phyloP scores from a whole-genome alignment of 1,284 basidiomycete genomes.

The Trichosporon asahii region DNA sequence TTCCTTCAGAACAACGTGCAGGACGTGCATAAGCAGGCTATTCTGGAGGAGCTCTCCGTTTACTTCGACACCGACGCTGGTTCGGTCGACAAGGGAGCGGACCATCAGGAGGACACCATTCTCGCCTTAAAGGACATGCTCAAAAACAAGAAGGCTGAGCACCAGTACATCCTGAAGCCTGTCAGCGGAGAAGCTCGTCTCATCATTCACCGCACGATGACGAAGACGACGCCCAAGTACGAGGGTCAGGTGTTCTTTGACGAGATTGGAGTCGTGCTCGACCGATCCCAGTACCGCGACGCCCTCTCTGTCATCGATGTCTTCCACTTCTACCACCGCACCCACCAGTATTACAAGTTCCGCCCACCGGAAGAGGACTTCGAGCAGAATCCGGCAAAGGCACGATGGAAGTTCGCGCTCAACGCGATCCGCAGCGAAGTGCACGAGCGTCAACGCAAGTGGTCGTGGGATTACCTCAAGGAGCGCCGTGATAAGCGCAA shows the following conservation, averaged over 20 bases:
- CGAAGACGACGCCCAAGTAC: constrained; percentile 72
- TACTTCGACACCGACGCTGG: constrained; percentile 95
- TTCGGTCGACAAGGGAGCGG: constrained; percentile 66
- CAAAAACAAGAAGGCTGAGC: constrained; percentile 58
- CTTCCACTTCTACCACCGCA: constrained; percentile 93
- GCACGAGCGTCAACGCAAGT: constrained; percentile 75
- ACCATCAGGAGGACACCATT: constrained; percentile 62
- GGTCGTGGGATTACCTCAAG: constrained; percentile 90
- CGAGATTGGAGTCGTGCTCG: constrained; percentile 88
- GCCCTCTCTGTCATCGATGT: constrained; percentile 90
- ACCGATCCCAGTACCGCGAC: constrained; percentile 94
- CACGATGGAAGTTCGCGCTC: constrained; percentile 76
- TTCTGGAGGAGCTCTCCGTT: constrained; percentile 79
- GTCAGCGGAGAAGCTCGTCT: constrained; percentile 92
- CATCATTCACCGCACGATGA: constrained; percentile 74
- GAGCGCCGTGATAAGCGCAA: constrained; percentile 82
- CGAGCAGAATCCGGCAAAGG: constrained; percentile 63
- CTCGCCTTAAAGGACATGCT: constrained; percentile 77
- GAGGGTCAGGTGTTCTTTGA: constrained; percentile 89
- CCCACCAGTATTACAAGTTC: constrained; percentile 82
- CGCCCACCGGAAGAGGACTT: constrained; percentile 66
- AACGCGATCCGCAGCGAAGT: constrained; percentile 81
- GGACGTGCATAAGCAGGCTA: constrained; percentile 91
- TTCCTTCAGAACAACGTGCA: constrained; percentile 89
- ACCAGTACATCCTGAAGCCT: constrained; percentile 95